Base-by-base conservation (phyloP, 2,329 filamentous ascomycete species). In the Claviceps spartinae region DNA sequence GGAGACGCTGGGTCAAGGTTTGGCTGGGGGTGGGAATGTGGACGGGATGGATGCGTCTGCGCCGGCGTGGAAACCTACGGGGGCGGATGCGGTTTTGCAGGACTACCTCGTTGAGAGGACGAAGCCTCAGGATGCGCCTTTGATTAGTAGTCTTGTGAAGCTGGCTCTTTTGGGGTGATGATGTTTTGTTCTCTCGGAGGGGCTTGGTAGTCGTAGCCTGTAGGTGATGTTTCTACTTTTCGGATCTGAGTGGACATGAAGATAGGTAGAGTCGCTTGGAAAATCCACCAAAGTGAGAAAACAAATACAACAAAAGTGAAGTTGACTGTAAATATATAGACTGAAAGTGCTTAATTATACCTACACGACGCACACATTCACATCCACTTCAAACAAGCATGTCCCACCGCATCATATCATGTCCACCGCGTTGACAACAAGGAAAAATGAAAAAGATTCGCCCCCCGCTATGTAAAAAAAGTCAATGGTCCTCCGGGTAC, bases 41-140 rank as follows among this genome's bases (percentile, higher is more conserved):
- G 8, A 30, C 26, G 26, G 26, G 26, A 59, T 49, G 48, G 45
- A 36, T 36, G 37, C 47, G 3, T 34, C 24, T 4, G 2, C 42
- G 5, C 43, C 43, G 14, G 50, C 55, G 38, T 68, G 60, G 66
- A 65, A 57, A 52, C 69, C 70, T 5, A 67, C 63, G n/a, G 76
- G 76, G 3, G 75, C 71, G 1, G 74, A 77, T 22, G 75, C 72
- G 3, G 77, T 80, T 37, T 59, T 79, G 50, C 68, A 69, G 51
- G 76, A 79, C 54, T 75, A 71, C 55, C 62, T 77, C 47, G 65
- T 73, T 54, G 74, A 69, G 7, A 67, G 64, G 57, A 68, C 66
- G 57, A 68, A 71, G 60, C 71, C 64, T 58, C 67, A 73, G 58
- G 69, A 73, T 52, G 67, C 74, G 38, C 77, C 77, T 24, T 63